These are phyloP conservation scores for Aspergillus jensenii DNA, from an alignment of 2,329 filamentous ascomycete genomes.

Conservation along the genomic window DNA sequence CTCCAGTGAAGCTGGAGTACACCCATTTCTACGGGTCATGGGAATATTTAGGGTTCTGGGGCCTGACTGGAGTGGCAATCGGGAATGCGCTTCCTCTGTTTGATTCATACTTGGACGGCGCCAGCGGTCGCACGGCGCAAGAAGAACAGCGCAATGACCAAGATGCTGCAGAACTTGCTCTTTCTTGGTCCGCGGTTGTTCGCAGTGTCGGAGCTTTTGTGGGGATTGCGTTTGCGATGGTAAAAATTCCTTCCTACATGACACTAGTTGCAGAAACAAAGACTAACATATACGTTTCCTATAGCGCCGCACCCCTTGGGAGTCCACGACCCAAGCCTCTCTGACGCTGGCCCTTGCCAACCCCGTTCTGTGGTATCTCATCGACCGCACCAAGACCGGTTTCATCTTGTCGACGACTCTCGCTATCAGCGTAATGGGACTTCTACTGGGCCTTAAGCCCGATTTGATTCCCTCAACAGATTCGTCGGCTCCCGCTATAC, in stretches of 20 bases:
- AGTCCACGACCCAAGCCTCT: conserved; percentile 90
- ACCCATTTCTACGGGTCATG: conserved; percentile 55
- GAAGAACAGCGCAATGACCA: conserved; percentile 30
- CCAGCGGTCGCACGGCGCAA: conserved; percentile 35
- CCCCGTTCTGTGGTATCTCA: conserved; percentile 91
- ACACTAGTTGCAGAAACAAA: not conserved
- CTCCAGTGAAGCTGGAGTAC: conserved; percentile 60
- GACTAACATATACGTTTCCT: conserved; percentile 19
- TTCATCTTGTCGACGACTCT: conserved; percentile 76
- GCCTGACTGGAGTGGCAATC: conserved; percentile 70
- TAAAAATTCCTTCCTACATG: conserved; percentile 51
- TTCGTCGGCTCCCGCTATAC: conserved; percentile 30
- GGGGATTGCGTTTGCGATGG: conserved; percentile 77
- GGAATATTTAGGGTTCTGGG: conserved; percentile 79
- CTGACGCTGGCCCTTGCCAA: conserved; percentile 87
- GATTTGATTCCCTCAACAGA: conserved; percentile 70
- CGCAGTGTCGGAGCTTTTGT: conserved; percentile 70
- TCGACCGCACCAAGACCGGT: conserved; percentile 84
- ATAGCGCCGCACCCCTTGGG: conserved; percentile 86
- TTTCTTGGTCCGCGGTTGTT: conserved; percentile 69
- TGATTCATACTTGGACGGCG: conserved; percentile 70
- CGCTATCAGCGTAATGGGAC: conserved; percentile 69
- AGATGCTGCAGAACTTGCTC: conserved; percentile 28
- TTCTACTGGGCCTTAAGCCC: conserved; percentile 74
- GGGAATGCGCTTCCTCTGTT: conserved; percentile 82